Percentiles rank a stretch among this genome's conserved stretches.
phyloP scores from a whole-genome alignment of 805 yeast genomes.

The Candida ulmi region DNA sequence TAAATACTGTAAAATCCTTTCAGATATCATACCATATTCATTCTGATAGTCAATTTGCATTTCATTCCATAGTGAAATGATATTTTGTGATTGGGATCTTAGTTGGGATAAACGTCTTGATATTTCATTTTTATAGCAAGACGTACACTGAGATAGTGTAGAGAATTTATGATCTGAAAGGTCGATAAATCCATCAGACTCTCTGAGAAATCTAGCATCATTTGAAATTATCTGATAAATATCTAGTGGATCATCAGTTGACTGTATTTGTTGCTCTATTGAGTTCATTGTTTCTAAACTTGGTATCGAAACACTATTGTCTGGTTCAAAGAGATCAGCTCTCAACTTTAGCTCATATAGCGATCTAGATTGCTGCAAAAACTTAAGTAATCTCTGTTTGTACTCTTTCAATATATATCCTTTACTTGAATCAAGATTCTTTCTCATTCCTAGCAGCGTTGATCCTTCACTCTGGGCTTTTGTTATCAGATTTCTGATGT shows the following conservation, averaged over 20 bases:
- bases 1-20: conserved; percentile 9
- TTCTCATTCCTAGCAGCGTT: conserved; percentile 28
- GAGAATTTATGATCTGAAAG: conserved; percentile 15
- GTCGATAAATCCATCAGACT: conserved; percentile 16
- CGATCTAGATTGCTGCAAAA: conserved; percentile 8
- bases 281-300: conserved; percentile 2
- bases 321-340: conserved; percentile 8
- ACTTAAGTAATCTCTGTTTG: conserved; percentile 23
- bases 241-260: conserved; percentile 6
- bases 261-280: conserved; percentile 5
- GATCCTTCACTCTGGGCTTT: conserved; percentile 20
- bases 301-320: conserved; percentile 14
- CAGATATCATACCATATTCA: conserved; percentile 16
- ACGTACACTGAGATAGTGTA: conserved; percentile 3
- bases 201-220: conserved; percentile 17
- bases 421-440: conserved; percentile 26
- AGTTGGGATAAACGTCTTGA: conserved; percentile 10
- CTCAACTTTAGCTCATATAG: conserved; percentile 4
- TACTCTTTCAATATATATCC: conserved; percentile 26
- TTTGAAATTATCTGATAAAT: conserved; percentile 16
- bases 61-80: conserved; percentile 16
- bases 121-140: conserved; percentile 15
- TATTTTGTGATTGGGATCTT: conserved; percentile 7
- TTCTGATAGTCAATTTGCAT: conserved; percentile 17
- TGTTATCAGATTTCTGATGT: conserved; percentile 31